These are phyloP conservation scores for Apiosordaria backusii DNA, from an alignment of 495 filamentous ascomycete species.

Conservation along the genomic window DNA sequence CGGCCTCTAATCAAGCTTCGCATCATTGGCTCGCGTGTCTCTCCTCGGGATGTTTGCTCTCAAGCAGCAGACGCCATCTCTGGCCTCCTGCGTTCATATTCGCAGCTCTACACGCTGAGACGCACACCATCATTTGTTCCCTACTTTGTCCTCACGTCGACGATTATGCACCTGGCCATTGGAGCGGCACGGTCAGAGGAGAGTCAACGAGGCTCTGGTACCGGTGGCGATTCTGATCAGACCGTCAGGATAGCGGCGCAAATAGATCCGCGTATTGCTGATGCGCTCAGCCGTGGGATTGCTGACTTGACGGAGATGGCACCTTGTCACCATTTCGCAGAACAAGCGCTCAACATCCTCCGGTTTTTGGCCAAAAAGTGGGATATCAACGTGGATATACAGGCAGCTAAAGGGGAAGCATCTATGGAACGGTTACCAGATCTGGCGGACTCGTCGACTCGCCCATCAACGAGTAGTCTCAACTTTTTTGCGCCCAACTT, in stretches of 20 bases:
- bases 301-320: conserved; percentile 55
- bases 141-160: conserved; percentile 56
- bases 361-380: conserved; percentile 53
- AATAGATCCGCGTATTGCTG: conserved; percentile 32
- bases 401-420: conserved; percentile 13
- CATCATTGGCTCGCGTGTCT: conserved; percentile 53
- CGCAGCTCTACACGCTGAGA: conserved; percentile 55
- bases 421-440: not conserved
- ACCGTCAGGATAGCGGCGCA: conserved; percentile 19
- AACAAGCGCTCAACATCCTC: conserved; percentile 56
- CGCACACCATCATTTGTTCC: conserved; percentile 57
- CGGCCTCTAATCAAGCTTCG: conserved; percentile 62
- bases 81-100: conserved; percentile 53
- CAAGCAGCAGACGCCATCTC: conserved; percentile 60
- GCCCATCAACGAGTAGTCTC: conserved; percentile 41
- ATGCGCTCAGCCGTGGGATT: conserved; percentile 43
- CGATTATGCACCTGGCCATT: conserved; percentile 56
- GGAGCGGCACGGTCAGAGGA: conserved; percentile 31
- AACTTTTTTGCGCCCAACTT: conserved; percentile 53
- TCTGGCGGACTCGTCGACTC: conserved; percentile 28
- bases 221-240: conserved; percentile 25
- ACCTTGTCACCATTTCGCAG: conserved; percentile 56
- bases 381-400: conserved; percentile 50
- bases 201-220: not conserved
- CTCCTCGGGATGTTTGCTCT: conserved; percentile 59